A percentile compares a stretch with the other conserved stretches of the same genome.
Conservation (phyloP, 1,284 basidiomycete genomes). For the Trichosporon faecale region DNA sequence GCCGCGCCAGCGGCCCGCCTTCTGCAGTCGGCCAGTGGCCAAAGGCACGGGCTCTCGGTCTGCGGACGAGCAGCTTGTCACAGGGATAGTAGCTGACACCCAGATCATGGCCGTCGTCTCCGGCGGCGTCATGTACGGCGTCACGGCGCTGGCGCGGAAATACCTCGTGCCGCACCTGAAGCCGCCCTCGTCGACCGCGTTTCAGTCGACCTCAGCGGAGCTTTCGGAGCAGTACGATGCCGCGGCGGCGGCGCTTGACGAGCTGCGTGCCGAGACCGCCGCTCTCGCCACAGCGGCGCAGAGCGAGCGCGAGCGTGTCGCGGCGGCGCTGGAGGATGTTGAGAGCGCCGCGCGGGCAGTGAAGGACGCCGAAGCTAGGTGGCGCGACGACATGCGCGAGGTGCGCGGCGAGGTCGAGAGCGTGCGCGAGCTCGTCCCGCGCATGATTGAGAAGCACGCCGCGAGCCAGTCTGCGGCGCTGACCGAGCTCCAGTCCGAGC, state of each 20-base stretch:
- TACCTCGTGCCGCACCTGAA: constrained; percentile 86
- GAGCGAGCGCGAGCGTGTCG: constrained; percentile 73
- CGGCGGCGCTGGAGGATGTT: constrained; percentile 74
- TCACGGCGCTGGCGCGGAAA: constrained; percentile 85
- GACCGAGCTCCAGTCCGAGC: constrained; percentile 75
- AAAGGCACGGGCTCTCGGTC: too few relatives aligned
- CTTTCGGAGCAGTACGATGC: constrained; percentile 90
- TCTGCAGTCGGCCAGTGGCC: too few relatives aligned
- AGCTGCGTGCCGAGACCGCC: constrained; percentile 55
- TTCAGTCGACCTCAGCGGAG: constrained; percentile 81
- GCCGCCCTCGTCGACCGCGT: constrained; percentile 82
- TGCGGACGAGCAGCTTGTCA: background rate
- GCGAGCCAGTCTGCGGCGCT: constrained; percentile 67
- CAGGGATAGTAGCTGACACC: background rate
- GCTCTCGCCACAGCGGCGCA: constrained; percentile 83
- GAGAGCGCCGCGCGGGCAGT: constrained; percentile 57
- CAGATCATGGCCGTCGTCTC: constrained; percentile 93
- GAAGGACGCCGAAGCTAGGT: constrained; percentile 61
- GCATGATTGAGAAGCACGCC: constrained; percentile 94
- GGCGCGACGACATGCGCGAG: constrained; percentile 86
- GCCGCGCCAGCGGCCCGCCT: background rate
- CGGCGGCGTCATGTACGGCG: constrained; percentile 81
- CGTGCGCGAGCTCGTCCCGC: constrained; percentile 72
- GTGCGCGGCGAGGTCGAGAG: constrained; percentile 86
- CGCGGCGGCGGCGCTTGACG: constrained; percentile 69